Conservation (phyloP, 2,329 filamentous ascomycete species). For the Penicillium carneum region DNA sequence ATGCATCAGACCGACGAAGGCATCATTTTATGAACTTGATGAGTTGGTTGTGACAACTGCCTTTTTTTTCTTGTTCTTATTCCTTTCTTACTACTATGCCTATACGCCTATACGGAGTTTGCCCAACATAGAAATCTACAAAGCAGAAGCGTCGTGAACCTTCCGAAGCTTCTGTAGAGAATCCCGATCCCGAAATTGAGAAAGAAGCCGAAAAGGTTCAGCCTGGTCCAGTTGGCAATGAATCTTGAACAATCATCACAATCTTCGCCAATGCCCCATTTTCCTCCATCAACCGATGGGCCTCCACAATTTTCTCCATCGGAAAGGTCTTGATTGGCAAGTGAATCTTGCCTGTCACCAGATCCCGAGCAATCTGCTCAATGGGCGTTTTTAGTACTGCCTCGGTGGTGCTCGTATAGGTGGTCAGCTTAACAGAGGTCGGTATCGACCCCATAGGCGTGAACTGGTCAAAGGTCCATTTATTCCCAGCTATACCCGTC, state of each 20-base stretch:
- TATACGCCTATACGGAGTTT: too few species aligned
- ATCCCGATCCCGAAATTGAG: too few species aligned
- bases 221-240: too few species aligned
- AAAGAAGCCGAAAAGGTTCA: too few species aligned
- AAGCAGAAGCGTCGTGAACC: too few species aligned
- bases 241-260: not conserved
- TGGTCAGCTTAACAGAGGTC: not conserved
- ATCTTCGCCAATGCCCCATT: not conserved
- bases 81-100: too few species aligned
- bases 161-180: too few species aligned
- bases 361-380: not conserved
- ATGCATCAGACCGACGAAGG: too few species aligned
- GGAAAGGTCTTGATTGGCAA: not conserved
- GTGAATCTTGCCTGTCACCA: not conserved
- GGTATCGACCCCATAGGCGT: not conserved
- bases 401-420: not conserved
- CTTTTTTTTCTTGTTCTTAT: too few species aligned
- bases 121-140: too few species aligned
- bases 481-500: not conserved
- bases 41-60: too few species aligned
- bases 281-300: not conserved
- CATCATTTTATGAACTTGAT: too few species aligned
- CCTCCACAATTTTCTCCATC: not conserved
- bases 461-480: not conserved
- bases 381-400: not conserved